Conservation (phyloP, 352 stramenopile species). For the Globisporangium cystogenes region DNA sequence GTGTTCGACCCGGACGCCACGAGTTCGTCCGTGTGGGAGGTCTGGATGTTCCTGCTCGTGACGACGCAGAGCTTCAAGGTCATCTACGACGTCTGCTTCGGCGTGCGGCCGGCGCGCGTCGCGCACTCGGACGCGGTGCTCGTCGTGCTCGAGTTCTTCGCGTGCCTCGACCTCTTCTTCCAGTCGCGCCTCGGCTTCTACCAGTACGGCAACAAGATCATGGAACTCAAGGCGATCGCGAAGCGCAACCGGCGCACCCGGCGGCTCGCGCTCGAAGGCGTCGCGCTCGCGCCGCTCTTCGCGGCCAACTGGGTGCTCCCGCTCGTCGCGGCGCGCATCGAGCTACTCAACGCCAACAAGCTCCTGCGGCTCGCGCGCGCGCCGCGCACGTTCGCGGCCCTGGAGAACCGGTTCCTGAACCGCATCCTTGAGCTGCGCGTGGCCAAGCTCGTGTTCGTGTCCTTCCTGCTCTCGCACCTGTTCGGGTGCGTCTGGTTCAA, state of each 20-base stretch:
- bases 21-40: slow-evolving; percentile 57
- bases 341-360: slow-evolving; percentile 55
- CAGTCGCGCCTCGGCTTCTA: slow-evolving; percentile 51
- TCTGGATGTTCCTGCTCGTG: slow-evolving; percentile 30
- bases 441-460: slow-evolving; percentile 49
- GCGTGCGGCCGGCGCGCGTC: slow-evolving; percentile 9
- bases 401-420: slow-evolving; percentile 48
- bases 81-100: slow-evolving; percentile 49
- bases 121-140: slow-evolving; percentile 14
- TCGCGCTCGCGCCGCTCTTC: slow-evolving; percentile 38
- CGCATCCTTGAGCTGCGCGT: slow-evolving; percentile 43
- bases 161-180: slow-evolving; percentile 47
- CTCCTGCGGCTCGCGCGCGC: slow-evolving; percentile 38
- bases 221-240: slow-evolving; percentile 34
- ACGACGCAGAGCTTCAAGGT: slow-evolving; percentile 34
- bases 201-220: slow-evolving; percentile 62
- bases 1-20: slow-evolving; percentile 48
- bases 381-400: slow-evolving; percentile 31
- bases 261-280: slow-evolving; percentile 35
- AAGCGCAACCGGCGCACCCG: slow-evolving; percentile 31
- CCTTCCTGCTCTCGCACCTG: slow-evolving; percentile 41
- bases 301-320: slow-evolving; percentile 30
- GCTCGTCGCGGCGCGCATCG: slow-evolving; percentile 13
- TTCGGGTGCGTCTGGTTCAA: slow-evolving; percentile 60
- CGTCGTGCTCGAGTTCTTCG: slow-evolving; percentile 35